Conservation (phyloP, 148 eudicot genomes). For the Dysphania ambrosioides region DNA sequence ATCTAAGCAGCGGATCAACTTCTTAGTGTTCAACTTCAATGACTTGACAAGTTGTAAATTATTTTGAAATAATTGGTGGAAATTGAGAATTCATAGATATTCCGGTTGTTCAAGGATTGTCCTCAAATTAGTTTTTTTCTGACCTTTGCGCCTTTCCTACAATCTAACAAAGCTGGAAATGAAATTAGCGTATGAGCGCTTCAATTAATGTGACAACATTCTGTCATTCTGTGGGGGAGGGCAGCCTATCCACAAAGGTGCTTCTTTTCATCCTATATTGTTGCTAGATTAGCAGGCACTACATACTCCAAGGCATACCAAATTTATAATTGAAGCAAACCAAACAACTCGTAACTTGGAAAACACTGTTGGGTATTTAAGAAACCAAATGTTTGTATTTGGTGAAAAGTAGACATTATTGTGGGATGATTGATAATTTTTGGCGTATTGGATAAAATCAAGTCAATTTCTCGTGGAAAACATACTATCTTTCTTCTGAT, state of each 20-base stretch:
- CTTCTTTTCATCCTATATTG: background rate
- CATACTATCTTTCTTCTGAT: too few species aligned
- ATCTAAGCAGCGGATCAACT: background rate
- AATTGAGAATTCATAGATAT: background rate
- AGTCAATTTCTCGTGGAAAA: too few species aligned
- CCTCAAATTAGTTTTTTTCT: background rate
- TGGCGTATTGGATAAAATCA: too few species aligned
- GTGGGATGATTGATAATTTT: too few species aligned
- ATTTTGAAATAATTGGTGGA: background rate
- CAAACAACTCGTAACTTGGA: too few species aligned
- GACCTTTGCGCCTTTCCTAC: background rate
- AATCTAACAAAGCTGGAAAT: background rate
- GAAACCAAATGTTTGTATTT: too few species aligned
- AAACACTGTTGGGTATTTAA: too few species aligned
- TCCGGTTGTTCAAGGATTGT: background rate
- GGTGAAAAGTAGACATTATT: too few species aligned
- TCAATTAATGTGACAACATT: background rate
- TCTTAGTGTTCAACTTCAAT: background rate
- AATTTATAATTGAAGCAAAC: too few species aligned
- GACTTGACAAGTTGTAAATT: background rate
- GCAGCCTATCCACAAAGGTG: background rate
- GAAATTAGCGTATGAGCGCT: background rate
- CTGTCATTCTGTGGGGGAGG: too few species aligned
- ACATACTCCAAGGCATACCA: too few species aligned
- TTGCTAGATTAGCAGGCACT: background rate